Evolutionary conservation across 2,329 filamentous ascomycete genomes (phyloP), one percentile per base, ranked within the genome.

Genomic region (Fusarium nanum): DNA sequence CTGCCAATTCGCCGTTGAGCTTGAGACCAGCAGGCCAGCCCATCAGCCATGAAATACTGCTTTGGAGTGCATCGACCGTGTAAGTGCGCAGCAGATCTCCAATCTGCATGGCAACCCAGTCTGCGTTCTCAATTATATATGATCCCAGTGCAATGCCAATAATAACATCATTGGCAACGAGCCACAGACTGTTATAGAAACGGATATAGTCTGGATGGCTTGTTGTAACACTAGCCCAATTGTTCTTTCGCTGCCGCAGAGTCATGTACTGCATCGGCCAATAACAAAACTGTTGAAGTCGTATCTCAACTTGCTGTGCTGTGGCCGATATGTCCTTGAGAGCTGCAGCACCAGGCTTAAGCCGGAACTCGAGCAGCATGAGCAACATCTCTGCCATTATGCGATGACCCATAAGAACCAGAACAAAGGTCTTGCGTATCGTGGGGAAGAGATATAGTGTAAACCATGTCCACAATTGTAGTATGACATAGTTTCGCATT

Each of bases 151-250:
- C 96, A 72, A 99, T 98, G 27, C 96, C 97, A 64, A 99, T 98
- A 70, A 99, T 99, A 48, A 99, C 92, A 81, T 99, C 96, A 82
- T 99, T 99, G 30, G 94, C 94, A 23, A 99, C 96, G 11, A 99
- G 91, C 96, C 96, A 99, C 7, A 99, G 84, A 76, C 94, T 98
- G 79, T 99, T 99, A 83, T 98, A 99, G 81, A 99, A 99, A 18
- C 96, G 92, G 72, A 99, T 99, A 79, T 99, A 99, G 79, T 99
- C 96, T 1, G 95, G 93, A 79, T 99, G 95, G 74, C 92, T 97
- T 49, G 92, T 96, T 1, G 94, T 98, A 58, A 98, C 92, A 78
- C 95, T 98, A 62, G 94, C 93, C 95, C 96, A 98, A 74, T 97
- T 93, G 68, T 91, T 90, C 77, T 97, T 97, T 41, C 94, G 87